Evolutionary conservation across 2,329 filamentous ascomycete species (phyloP), one percentile per base, ranked within the genome.

Genomic region (Botrytis paeoniae): DNA sequence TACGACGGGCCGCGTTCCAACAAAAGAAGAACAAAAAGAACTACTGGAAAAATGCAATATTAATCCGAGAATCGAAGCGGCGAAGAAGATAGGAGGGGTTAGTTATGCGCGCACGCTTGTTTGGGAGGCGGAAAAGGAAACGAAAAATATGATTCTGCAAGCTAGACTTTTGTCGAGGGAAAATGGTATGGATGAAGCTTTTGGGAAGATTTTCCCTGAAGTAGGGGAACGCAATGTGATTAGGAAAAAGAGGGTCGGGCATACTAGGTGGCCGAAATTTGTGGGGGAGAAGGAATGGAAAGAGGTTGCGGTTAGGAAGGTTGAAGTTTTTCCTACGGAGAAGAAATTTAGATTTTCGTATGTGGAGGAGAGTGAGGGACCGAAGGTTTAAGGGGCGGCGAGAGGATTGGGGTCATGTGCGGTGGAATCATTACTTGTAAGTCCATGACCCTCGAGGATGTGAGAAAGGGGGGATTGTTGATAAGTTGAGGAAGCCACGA

Each of bases 241-340:
- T 14, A 37, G 10, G 3, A 68, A 68, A 22, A n/a, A 39, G 14
- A 41, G 65, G 25, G 65, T 68, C 1, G 65, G 65, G 2, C 65
- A 68, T 3, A 68, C 65, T 37, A 48, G 37, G 10, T 68, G 65
- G 65, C 65, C 65, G 18, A 68, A 39, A 12, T 66, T n/a, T 41
- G 22, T 41, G 5, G 59, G 16, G 25, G 5, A 29, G 25, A 63
- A 29, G 37, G 37, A 63, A 20, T 20, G 37, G 8, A 41, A 29
- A 18, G 25, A 29, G 5, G 14, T n/a, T n/a, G 37, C 29, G 14
- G 60, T 41, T 10, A n/a, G 29, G 57, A 35, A 61, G 25, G 25
- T 61, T 3, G n/a, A 35, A n/a, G 25, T 1, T 8, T 61, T 4
- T 14, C 22, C 14, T 39, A n/a, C 12, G 7, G 2, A 16, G 59